phyloP scores from a whole-genome alignment of 2,329 filamentous ascomycete species.

The Cladosporium cucumerinum region DNA sequence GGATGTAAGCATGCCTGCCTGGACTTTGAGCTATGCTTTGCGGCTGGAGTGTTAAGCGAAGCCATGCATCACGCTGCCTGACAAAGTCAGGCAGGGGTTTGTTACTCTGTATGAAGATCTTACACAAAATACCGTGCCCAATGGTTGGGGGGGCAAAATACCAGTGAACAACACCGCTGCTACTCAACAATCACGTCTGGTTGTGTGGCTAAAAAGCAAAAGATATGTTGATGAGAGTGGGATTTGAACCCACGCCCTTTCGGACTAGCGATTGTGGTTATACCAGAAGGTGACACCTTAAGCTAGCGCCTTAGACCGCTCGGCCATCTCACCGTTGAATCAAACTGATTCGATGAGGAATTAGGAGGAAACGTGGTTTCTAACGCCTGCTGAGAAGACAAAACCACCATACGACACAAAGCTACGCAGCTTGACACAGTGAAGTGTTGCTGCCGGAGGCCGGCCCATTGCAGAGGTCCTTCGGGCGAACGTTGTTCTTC shows the following conservation, averaged over 20 bases:
- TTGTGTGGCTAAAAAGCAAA: background rate
- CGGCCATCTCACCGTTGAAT: conserved; percentile 15
- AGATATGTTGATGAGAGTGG: conserved; percentile 27
- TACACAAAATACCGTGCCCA: background rate
- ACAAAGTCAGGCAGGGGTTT: background rate
- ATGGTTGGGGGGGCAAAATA: background rate
- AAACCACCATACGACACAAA: background rate
- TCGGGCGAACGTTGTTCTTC: background rate
- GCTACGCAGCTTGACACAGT: background rate
- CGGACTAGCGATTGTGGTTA: conserved; percentile 5
- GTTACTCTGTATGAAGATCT: background rate
- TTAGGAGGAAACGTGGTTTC: background rate
- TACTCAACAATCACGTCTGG: background rate
- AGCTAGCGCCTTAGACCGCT: conserved; percentile 31
- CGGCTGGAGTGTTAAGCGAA: background rate
- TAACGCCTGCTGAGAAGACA: background rate
- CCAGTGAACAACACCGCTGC: background rate
- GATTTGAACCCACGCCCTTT: conserved; percentile 33
- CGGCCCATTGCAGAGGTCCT: background rate
- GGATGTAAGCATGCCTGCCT: background rate
- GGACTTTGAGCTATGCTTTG: background rate
- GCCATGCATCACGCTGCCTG: background rate
- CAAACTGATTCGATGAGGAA: background rate
- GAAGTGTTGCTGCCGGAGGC: too few species aligned
- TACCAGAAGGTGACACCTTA: conserved; percentile 21